Percentiles rank a stretch among this genome's conserved stretches.
Evolutionary conservation across 345 rosid species (phyloP).

Genomic region (Clausena lansium): DNA sequence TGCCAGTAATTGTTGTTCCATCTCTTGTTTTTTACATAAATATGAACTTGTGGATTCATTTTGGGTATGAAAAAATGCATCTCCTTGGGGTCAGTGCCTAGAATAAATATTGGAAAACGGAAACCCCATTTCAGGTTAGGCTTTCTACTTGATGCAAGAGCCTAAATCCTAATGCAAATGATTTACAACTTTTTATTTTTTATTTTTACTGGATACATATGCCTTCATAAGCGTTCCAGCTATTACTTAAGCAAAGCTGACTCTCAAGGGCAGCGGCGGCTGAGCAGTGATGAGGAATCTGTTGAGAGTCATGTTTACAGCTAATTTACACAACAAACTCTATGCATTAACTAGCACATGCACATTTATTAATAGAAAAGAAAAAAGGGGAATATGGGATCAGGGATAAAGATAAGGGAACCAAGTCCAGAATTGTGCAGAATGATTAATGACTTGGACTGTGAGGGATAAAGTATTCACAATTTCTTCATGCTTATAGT

Average conservation of each 20-base stretch:
- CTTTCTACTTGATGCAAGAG: background rate
- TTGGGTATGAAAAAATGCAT: background rate
- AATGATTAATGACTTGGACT: background rate
- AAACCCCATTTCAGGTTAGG: background rate
- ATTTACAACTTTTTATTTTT: background rate
- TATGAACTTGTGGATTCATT: constrained; percentile 2
- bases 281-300: too few relatives aligned
- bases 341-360: background rate
- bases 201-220: background rate
- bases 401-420: background rate
- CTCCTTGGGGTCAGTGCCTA: background rate
- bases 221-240: background rate
- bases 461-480: background rate
- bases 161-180: background rate
- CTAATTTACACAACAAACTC: too few relatives aligned
- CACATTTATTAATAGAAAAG: background rate
- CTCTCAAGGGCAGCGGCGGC: background rate
- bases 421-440: background rate
- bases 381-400: background rate
- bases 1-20: background rate
- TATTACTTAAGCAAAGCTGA: background rate
- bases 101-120: background rate
- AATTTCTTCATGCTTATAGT: background rate
- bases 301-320: too few relatives aligned
- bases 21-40: background rate